Evolutionary conservation across 805 yeast species (phyloP).

Genomic region (Wickerhamiella lipophila): DNA sequence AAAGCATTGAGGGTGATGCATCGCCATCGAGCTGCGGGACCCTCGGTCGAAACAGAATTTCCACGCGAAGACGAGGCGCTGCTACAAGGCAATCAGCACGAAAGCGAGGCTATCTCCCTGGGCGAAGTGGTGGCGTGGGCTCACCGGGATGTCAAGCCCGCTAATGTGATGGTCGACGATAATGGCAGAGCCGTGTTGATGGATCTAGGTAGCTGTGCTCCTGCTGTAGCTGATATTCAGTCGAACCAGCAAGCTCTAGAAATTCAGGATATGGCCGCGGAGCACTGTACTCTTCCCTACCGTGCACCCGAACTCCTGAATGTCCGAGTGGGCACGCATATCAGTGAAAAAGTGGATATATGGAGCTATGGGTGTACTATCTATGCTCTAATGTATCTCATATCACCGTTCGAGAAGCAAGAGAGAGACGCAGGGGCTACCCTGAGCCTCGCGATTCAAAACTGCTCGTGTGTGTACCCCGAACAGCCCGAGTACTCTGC

Average conservation of each 20-base stretch:
- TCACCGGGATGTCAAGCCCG: constrained; percentile 81
- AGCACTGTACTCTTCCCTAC: constrained; percentile 74
- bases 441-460: constrained; percentile 58
- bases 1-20: constrained; percentile 71
- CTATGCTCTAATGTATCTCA: constrained; percentile 63
- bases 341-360: constrained; percentile 68
- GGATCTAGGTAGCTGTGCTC: constrained; percentile 71
- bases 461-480: constrained; percentile 53
- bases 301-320: constrained; percentile 85
- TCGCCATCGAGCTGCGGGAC: constrained; percentile 32
- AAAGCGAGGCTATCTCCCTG: constrained; percentile 35
- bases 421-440: constrained; percentile 75
- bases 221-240: constrained; percentile 42
- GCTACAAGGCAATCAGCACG: constrained; percentile 22
- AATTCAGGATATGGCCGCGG: constrained; percentile 68
- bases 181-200: constrained; percentile 67
- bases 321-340: constrained; percentile 48
- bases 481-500: constrained; percentile 39
- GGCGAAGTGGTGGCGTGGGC: constrained; percentile 57
- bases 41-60: constrained; percentile 29
- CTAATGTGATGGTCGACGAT: constrained; percentile 67
- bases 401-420: constrained; percentile 78
- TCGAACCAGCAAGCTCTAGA: constrained; percentile 60
- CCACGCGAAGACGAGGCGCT: constrained; percentile 23
- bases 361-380: constrained; percentile 87